These are phyloP conservation scores for Cokeromyces recurvatus DNA, from an alignment of 371 early-diverging fungal species.

Conservation along the genomic window DNA sequence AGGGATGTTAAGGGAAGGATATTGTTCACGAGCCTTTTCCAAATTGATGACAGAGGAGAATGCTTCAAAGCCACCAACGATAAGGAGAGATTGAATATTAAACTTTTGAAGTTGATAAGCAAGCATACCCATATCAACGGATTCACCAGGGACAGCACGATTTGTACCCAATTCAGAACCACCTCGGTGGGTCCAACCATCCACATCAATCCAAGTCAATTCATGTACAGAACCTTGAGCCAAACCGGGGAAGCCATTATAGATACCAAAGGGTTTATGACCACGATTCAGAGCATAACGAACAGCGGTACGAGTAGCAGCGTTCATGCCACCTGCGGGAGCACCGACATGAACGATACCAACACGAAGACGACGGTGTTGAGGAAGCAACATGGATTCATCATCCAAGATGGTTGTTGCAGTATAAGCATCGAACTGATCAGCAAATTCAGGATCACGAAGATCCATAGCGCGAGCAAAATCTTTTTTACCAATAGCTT, in stretches of 20 bases:
- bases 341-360: slow-evolving; percentile 95
- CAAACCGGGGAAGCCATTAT: slow-evolving; percentile 93
- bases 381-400: slow-evolving; percentile 22
- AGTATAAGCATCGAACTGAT: slow-evolving; percentile 60
- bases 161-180: slow-evolving; percentile 96
- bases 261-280: slow-evolving; percentile 77
- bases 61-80: slow-evolving; percentile 97
- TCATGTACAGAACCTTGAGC: slow-evolving; percentile 74
- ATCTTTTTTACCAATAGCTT: slow-evolving; percentile 77
- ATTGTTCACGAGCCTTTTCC: slow-evolving; percentile 63
- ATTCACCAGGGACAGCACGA: slow-evolving; percentile 78
- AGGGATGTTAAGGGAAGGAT: slow-evolving; percentile 90
- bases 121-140: slow-evolving; percentile 70
- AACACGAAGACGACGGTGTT: slow-evolving; percentile 67
- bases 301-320: slow-evolving; percentile 89
- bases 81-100: slow-evolving; percentile 82
- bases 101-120: slow-evolving; percentile 90
- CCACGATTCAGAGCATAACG: slow-evolving; percentile 85
- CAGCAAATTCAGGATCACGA: slow-evolving; percentile 85
- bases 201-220: slow-evolving; percentile 82
- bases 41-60: slow-evolving; percentile 72
- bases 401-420: slow-evolving; percentile 45
- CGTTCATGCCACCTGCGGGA: slow-evolving; percentile 98
- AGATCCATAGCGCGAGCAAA: slow-evolving; percentile 89
- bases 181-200: slow-evolving; percentile 89